Percentiles rank a stretch among this genome's conserved stretches.
These are phyloP conservation scores for Plantago elongata DNA, from an alignment of 257 asterid species.

Conservation along the genomic window DNA sequence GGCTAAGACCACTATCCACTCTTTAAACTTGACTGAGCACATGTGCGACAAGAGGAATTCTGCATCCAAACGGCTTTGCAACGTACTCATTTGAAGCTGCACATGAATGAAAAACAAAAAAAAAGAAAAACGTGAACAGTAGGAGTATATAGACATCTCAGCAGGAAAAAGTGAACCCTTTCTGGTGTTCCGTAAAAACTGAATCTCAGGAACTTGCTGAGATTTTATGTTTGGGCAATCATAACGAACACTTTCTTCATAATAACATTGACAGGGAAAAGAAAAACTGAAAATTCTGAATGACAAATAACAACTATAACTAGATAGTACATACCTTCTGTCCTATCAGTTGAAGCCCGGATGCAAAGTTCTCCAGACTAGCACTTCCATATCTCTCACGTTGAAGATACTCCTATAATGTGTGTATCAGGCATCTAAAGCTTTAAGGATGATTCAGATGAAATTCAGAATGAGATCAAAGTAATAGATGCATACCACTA, in stretches of 20 bases:
- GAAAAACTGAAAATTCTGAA: too few species aligned
- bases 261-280: too few species aligned
- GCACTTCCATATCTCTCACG: constrained; percentile 94
- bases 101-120: constrained; percentile 1
- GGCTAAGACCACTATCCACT: constrained; percentile 98
- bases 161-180: neutral
- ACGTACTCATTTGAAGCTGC: constrained; percentile 89
- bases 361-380: constrained; percentile 85
- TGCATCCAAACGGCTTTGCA: constrained; percentile 96
- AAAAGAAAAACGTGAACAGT: constrained; percentile 17
- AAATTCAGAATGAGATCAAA: constrained; percentile 18
- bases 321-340: constrained; percentile 59
- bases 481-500: constrained; percentile 54
- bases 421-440: constrained; percentile 20
- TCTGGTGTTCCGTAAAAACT: neutral
- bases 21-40: constrained; percentile 98
- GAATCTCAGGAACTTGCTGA: too few species aligned
- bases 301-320: constrained; percentile 1
- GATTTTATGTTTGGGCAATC: too few species aligned
- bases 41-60: constrained; percentile 93
- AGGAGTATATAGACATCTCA: neutral
- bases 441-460: constrained; percentile 1
- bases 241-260: too few species aligned
- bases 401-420: constrained; percentile 88
- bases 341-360: constrained; percentile 92